phyloP scores from a whole-genome alignment of 2,329 filamentous ascomycete genomes.

The Elsinoe ampelina region DNA sequence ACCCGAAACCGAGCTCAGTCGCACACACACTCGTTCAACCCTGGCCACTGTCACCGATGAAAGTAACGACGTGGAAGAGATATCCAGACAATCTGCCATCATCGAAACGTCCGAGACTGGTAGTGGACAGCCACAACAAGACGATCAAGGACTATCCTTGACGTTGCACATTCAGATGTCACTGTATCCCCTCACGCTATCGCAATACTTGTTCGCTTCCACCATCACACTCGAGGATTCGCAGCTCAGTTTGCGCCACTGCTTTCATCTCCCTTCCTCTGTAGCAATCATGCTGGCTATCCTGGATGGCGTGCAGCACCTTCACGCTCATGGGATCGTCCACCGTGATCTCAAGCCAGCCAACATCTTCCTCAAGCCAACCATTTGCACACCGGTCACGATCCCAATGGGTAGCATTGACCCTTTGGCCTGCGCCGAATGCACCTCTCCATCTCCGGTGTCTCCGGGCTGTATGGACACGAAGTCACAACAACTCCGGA shows the following conservation, averaged over 20 bases:
- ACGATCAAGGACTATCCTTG: constrained; percentile 25
- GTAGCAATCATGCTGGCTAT: constrained; percentile 50
- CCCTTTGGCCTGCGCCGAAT: constrained; percentile 39
- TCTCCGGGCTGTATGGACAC: neutral
- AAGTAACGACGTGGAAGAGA: constrained; percentile 35
- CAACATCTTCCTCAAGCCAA: constrained; percentile 51
- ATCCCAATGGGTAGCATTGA: constrained; percentile 36
- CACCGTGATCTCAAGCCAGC: constrained; percentile 61
- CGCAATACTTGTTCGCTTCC: constrained; percentile 45
- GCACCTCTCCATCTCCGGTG: neutral
- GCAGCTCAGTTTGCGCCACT: constrained; percentile 39
- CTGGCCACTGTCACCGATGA: constrained; percentile 27
- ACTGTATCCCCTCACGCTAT: constrained; percentile 53
- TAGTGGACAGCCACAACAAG: neutral
- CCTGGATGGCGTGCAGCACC: constrained; percentile 54
- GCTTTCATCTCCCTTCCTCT: constrained; percentile 52
- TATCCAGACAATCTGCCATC: constrained; percentile 32
- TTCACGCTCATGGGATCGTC: constrained; percentile 51
- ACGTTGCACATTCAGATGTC: constrained; percentile 61
- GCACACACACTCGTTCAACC: constrained; percentile 14
- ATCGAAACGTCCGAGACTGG: constrained; percentile 18
- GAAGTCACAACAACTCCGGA: constrained; percentile 29
- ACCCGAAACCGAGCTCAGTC: constrained; percentile 28
- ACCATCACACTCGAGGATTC: constrained; percentile 12
- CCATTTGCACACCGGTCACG: constrained; percentile 26